Conservation (phyloP, 202 grass and related monocot genomes). For the Schoenoplectus triqueter region DNA sequence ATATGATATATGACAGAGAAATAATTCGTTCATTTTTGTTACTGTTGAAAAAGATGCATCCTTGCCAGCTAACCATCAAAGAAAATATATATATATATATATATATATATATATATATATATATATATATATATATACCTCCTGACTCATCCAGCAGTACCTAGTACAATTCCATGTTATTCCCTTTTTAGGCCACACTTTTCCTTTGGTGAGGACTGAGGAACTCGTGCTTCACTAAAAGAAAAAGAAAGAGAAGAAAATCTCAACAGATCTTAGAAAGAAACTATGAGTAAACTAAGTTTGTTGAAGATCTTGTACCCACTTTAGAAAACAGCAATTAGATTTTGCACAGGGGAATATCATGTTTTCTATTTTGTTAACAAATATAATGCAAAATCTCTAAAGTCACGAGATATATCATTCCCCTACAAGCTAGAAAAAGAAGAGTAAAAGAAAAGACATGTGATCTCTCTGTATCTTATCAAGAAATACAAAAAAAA, state of each 20-base stretch:
- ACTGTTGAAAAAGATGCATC: too few species aligned
- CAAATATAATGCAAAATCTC: conserved; percentile 2
- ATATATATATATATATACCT: not conserved
- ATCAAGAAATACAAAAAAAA: too few species aligned
- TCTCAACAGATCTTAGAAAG: conserved; percentile 22
- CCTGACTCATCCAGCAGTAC: not conserved
- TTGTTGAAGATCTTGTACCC: conserved; percentile 11
- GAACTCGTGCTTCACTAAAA: not conserved
- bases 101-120: too few species aligned
- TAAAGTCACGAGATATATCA: conserved; percentile 4
- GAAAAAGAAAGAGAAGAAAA: not conserved
- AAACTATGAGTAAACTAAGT: not conserved
- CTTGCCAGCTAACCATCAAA: too few species aligned
- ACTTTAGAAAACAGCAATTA: conserved; percentile 7
- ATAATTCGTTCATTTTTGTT: too few species aligned
- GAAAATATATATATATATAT: not conserved
- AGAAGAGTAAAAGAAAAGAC: too few species aligned
- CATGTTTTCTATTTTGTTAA: not conserved
- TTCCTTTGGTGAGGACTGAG: not conserved
- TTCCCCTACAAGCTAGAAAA: not conserved
- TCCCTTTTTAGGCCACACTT: not conserved
- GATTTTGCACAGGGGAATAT: not conserved
- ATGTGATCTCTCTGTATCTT: too few species aligned
- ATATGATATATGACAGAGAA: too few species aligned
- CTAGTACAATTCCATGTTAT: too few species aligned